Base-by-base conservation (phyloP, 208 protist species). In the Leishmania arabica region DNA sequence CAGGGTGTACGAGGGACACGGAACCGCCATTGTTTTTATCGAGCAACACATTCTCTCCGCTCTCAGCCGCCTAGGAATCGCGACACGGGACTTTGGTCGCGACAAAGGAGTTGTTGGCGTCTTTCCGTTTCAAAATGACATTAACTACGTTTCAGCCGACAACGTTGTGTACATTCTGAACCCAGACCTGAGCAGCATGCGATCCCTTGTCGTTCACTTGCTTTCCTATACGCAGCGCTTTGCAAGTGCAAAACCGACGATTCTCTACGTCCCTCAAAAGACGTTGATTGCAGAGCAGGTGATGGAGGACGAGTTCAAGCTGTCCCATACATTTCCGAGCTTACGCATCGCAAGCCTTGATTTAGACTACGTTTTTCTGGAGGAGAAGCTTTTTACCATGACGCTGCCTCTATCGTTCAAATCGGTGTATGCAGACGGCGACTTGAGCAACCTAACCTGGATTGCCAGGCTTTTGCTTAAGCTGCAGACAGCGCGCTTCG, bases 401-500 rank as follows among this genome's bases (percentile, higher is more conserved):
- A 81, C 96, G 54, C 80, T 93, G 60, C 90, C 89, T 19, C 56
- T 83, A 4, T 49, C 89, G 15, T 98, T 97, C 84, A 92, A 89
- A 58, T 85, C 92, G 1, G 83, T 97, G n/a, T 90, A 90, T 72
- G 81, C 86, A 15, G 91, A 95, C 84, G 93, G 92, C 34, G 93
- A 98, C 76, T 82, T 91, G 31, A 89, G 92, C 24, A 76, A 84
- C 17, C 82, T 97, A 9, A 78, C 87, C 11, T 95, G 90, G 90
- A 91, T 94, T 74, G 92, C 96, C 34, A 82, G 91, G 54, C 86
- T 92, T 34, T 47, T 98, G 31, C 75, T 98, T 47, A 98, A 98
- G 77, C 82, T 98, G 64, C 93, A 98, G 74, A 94, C 91, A 2
- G 86, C 88, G 21, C 85, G 81, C 21, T 92, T 93, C 73, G 93